Conservation (phyloP, 192 early-diverging fungal species). For the Backusella westeae region DNA sequence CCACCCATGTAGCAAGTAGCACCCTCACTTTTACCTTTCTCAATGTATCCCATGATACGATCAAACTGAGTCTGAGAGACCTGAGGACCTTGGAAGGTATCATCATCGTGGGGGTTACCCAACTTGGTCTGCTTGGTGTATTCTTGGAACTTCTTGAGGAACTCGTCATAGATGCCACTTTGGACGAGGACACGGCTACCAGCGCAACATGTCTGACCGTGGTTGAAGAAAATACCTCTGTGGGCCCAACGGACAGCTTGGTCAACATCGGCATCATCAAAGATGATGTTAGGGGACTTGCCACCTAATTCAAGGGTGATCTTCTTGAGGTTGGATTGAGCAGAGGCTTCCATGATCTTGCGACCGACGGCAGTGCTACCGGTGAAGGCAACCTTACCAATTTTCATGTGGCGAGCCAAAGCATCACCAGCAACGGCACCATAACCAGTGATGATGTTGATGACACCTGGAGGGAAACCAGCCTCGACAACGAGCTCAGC, state of each 20-base stretch:
- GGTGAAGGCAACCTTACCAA: slow-evolving; percentile 76
- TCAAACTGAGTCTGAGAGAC: slow-evolving; percentile 66
- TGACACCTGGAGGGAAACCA: slow-evolving; percentile 75
- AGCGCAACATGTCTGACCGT: slow-evolving; percentile 84
- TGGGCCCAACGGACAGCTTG: slow-evolving; percentile 68
- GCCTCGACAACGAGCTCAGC: slow-evolving; percentile 64
- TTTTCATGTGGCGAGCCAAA: slow-evolving; percentile 65
- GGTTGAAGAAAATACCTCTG: slow-evolving; percentile 71
- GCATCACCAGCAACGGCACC: slow-evolving; percentile 64
- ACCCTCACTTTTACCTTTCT: slow-evolving; percentile 59
- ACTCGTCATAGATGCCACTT: slow-evolving; percentile 63
- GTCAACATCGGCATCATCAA: slow-evolving; percentile 76
- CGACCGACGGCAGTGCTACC: slow-evolving; percentile 70
- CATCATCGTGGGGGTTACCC: slow-evolving; percentile 64
- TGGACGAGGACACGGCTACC: slow-evolving; percentile 79
- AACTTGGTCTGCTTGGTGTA: slow-evolving; percentile 51
- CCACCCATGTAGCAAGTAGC: slow-evolving; percentile 57
- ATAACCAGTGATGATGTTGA: slow-evolving; percentile 83
- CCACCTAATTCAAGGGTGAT: slow-evolving; percentile 87
- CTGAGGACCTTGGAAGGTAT: slow-evolving; percentile 69
- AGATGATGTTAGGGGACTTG: slow-evolving; percentile 82
- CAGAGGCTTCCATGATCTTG: slow-evolving; percentile 55
- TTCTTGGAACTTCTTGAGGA: slow-evolving; percentile 60
- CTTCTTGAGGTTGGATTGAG: slow-evolving; percentile 67
- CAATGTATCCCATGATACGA: slow-evolving; percentile 59